phyloP scores from a whole-genome alignment of 2,329 filamentous ascomycete species.

The Dactylellina parvicollis region DNA sequence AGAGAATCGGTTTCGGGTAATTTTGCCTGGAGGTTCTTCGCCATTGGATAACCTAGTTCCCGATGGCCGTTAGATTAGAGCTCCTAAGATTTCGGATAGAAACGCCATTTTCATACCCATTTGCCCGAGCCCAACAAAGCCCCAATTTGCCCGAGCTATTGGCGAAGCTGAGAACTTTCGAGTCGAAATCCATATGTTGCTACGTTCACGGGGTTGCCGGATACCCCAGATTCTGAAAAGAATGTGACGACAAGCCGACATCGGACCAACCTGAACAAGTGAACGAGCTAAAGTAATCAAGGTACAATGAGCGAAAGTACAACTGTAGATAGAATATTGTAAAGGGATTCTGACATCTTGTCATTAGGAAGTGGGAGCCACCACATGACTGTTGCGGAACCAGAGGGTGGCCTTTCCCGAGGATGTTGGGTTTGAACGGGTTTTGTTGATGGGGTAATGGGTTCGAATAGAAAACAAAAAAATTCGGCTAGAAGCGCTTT shows the following conservation, averaged over 20 bases:
- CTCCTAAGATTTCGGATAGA: not conserved
- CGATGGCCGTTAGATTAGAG: not conserved
- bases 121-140: constrained; percentile 70
- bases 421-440: constrained; percentile 24
- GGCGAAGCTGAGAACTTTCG: constrained; percentile 64
- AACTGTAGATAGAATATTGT: constrained; percentile 3
- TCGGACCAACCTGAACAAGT: not conserved
- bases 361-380: not conserved
- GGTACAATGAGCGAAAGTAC: not conserved
- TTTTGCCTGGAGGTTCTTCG: constrained; percentile 74
- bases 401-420: constrained; percentile 27
- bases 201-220: not conserved
- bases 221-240: constrained; percentile 6
- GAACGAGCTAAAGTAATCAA: not conserved
- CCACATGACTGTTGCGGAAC: constrained; percentile 33
- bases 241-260: constrained; percentile 21
- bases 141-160: constrained; percentile 66
- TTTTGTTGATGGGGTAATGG: constrained; percentile 30
- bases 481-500: constrained; percentile 48
- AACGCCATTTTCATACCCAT: constrained; percentile 66
- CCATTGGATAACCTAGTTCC: constrained; percentile 72
- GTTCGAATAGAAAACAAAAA: constrained; percentile 10
- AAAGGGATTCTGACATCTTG: constrained; percentile 14
- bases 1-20: constrained; percentile 71
- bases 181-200: constrained; percentile 4